Percentiles rank a stretch among this genome's conserved stretches.
These are phyloP conservation scores for Elsinoe ampelina DNA, from an alignment of 2,329 filamentous ascomycete species.

Conservation along the genomic window DNA sequence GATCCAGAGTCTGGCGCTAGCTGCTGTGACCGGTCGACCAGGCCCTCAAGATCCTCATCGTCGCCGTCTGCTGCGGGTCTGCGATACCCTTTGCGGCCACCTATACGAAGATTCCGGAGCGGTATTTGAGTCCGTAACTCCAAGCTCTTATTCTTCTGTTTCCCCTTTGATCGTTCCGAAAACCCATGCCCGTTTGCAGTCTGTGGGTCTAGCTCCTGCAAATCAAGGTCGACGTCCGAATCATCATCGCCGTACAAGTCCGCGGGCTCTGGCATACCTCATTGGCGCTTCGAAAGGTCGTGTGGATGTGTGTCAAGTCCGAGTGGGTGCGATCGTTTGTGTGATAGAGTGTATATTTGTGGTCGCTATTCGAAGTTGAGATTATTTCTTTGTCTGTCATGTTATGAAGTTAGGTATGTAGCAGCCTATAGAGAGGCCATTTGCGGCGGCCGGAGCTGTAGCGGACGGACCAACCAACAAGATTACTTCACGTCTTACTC, in stretches of 20 bases:
- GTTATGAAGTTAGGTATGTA: too few relatives aligned
- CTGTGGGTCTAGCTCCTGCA: slow-evolving; percentile 66
- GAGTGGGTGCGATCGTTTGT: background rate
- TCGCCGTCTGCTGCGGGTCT: slow-evolving; percentile 38
- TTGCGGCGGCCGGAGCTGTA: too few relatives aligned
- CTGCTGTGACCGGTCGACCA: slow-evolving; percentile 52
- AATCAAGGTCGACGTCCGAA: slow-evolving; percentile 67
- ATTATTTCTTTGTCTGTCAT: background rate
- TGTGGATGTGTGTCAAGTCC: slow-evolving; percentile 10
- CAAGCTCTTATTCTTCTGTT: slow-evolving; percentile 25
- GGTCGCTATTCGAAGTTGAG: too few relatives aligned
- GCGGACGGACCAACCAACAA: background rate
- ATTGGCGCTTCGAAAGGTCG: slow-evolving; percentile 19
- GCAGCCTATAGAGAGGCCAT: too few relatives aligned
- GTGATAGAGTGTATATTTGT: too few relatives aligned
- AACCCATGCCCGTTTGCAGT: slow-evolving; percentile 23
- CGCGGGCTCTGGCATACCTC: slow-evolving; percentile 39
- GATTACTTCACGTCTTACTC: background rate
- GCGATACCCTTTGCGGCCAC: slow-evolving; percentile 29
- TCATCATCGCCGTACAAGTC: slow-evolving; percentile 34
- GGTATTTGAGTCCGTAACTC: slow-evolving; percentile 53
- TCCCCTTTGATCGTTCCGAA: slow-evolving; percentile 23
- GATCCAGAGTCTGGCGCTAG: slow-evolving; percentile 47
- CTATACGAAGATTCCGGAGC: slow-evolving; percentile 51
- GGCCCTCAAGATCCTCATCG: slow-evolving; percentile 55